A percentile compares a stretch with the other conserved stretches of the same genome.
These are phyloP conservation scores for Blastocladiella britannica DNA, from an alignment of 192 early-diverging fungal species.

Conservation along the genomic window DNA sequence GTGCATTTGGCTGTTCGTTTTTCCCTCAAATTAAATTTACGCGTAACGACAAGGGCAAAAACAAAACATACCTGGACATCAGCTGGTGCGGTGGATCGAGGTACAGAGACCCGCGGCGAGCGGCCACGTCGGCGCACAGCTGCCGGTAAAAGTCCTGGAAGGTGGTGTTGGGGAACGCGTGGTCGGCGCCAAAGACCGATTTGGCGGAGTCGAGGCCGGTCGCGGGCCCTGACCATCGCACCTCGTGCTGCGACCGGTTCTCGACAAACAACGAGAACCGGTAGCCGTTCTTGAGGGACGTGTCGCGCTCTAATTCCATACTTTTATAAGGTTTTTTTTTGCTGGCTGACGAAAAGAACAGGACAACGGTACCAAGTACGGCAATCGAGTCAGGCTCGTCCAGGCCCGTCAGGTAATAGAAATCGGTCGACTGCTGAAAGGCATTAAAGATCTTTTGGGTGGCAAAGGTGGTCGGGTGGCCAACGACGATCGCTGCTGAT, in stretches of 20 bases:
- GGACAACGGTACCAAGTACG: constrained; percentile 18
- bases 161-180: not conserved
- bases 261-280: not conserved
- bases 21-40: constrained; percentile 13
- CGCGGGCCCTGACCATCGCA: constrained; percentile 21
- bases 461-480: constrained; percentile 58
- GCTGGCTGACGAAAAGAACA: not conserved
- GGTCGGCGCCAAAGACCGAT: not conserved
- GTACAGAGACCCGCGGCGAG: not conserved
- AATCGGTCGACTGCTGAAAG: constrained; percentile 83
- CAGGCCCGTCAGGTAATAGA: constrained; percentile 74
- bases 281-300: not conserved
- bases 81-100: not conserved
- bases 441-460: constrained; percentile 83
- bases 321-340: constrained; percentile 1
- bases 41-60: not conserved
- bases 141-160: not conserved
- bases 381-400: constrained; percentile 74
- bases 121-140: not conserved
- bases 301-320: not conserved
- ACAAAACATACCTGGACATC: not conserved
- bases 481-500: constrained; percentile 44
- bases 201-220: not conserved
- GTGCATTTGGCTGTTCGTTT: constrained; percentile 9
- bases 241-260: constrained; percentile 19